A percentile compares a stretch with the other conserved stretches of the same genome.
phyloP scores from a whole-genome alignment of 1,284 basidiomycete species.

The Cystobasidiaceae sp. region DNA sequence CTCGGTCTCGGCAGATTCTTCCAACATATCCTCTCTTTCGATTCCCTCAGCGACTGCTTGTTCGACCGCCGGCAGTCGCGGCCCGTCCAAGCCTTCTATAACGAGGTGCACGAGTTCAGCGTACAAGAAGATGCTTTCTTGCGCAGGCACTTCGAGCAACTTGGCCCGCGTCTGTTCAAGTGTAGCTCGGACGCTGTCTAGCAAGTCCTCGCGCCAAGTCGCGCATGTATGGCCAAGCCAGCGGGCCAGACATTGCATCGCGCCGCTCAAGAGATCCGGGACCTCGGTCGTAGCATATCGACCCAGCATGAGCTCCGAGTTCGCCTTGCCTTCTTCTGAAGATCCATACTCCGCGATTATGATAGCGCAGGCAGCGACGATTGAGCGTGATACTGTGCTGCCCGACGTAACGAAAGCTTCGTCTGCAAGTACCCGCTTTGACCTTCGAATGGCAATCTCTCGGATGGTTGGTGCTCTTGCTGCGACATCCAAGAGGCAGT shows the following conservation, averaged over 20 bases:
- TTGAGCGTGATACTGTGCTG: background rate
- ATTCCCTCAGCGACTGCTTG: background rate
- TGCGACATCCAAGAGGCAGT: conserved; percentile 80
- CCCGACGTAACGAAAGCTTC: conserved; percentile 55
- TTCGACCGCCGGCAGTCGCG: too few relatives aligned
- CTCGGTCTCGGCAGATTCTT: background rate
- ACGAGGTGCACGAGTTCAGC: too few relatives aligned
- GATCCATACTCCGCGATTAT: conserved; percentile 14
- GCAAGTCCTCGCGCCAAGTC: background rate
- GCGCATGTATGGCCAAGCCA: background rate
- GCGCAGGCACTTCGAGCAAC: background rate
- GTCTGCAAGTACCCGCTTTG: conserved; percentile 73
- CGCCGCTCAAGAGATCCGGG: background rate
- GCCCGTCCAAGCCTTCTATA: too few relatives aligned
- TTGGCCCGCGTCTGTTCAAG: background rate
- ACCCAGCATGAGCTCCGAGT: background rate
- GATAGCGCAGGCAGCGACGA: background rate
- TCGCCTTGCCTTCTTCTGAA: background rate
- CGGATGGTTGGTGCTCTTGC: conserved; percentile 72
- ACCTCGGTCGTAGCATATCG: background rate
- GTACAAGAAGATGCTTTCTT: too few relatives aligned
- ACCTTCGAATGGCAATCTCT: conserved; percentile 70
- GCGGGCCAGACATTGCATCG: background rate
- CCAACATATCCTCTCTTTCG: background rate
- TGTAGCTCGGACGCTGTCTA: background rate